Conservation (phyloP, 257 asterid genomes). For the Anisodus acutangulus region DNA sequence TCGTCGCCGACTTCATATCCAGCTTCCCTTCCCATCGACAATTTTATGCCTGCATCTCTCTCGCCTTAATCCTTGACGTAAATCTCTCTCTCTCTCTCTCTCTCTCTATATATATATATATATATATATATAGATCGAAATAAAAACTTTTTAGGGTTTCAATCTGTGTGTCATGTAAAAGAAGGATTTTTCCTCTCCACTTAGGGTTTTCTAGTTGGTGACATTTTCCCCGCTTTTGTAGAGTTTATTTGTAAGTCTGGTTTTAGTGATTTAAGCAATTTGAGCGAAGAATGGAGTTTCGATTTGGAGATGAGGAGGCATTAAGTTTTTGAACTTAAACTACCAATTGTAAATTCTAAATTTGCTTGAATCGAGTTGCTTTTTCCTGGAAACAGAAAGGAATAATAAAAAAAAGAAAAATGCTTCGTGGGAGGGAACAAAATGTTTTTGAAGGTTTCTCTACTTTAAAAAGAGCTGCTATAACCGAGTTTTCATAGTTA, state of each 20-base stretch:
- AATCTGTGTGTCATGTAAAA: not conserved
- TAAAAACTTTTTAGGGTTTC: not conserved
- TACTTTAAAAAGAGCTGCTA: not conserved
- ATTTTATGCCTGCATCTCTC: constrained; percentile 67
- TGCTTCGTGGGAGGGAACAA: not conserved
- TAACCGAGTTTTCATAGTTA: constrained; percentile 9
- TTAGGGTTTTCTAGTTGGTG: not conserved
- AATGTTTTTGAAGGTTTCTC: not conserved
- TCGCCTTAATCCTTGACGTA: constrained; percentile 61
- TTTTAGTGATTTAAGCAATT: not conserved
- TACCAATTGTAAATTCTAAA: not conserved
- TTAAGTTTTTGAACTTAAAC: not conserved
- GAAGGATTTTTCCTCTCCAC: constrained; percentile 11
- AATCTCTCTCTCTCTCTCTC: constrained; percentile 32
- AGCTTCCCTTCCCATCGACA: constrained; percentile 53
- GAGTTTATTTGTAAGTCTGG: not conserved
- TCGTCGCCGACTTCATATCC: constrained; percentile 61
- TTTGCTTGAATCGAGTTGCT: not conserved
- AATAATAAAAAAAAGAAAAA: not conserved
- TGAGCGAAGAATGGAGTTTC: not conserved
- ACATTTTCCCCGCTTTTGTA: not conserved
- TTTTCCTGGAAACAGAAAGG: constrained; percentile 12
- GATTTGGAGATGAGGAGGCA: not conserved
- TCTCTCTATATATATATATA: not conserved
- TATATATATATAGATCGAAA: too few species aligned